Base-by-base conservation (phyloP, 2,329 filamentous ascomycete genomes). In the Xylariaceae sp. region DNA sequence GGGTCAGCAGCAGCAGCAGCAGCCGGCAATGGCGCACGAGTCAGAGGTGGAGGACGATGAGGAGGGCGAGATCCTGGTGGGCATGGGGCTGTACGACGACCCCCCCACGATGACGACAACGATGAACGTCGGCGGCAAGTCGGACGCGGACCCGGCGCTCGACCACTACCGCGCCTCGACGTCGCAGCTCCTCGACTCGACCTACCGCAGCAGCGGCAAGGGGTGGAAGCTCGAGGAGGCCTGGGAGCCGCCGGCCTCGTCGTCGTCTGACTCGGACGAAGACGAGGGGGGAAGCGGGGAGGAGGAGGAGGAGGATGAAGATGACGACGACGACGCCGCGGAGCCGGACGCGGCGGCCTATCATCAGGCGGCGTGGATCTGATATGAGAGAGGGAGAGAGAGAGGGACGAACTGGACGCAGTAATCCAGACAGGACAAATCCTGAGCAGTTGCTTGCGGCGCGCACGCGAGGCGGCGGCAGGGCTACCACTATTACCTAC, bases 211-310 rank as follows among this genome's bases (percentile, higher is more conserved):
- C 13, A 67, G 63, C 13, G 83, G 83, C 37, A 85, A 86, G 56
- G 83, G 84, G 0, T 63, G 90, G 45, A 90, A 88, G 55, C 64
- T 92, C 3, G 84, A 90, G 57, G 83, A 89, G 55, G 83, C 83
- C 0, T 90, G 72, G 83, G 80, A 76, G 56, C 83, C 70, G 13
- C 80, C 79, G 1, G 68, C 67, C 8, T 60, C 64, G 3, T 63
- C 71, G 17, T 72, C 75, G 29, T 68, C 73, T 5, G 76, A 80
- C 14, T 75, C 75, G 2, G 76, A 69, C 0, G 65, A 67, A 3
- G 60, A 65, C 1, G 58, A 52, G 2, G 55, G 57, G 0, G 64
- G 64, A 4, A 53, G 62, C 1, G 64, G 65, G 3, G 51, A 57
- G 19, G 53, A 53, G 9, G 54, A 53, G 16, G 57, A 64, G 12